Percentiles rank a stretch among this genome's conserved stretches.
Conservation (phyloP, 2,329 filamentous ascomycete genomes). For the Phialemoniopsis sp. region DNA sequence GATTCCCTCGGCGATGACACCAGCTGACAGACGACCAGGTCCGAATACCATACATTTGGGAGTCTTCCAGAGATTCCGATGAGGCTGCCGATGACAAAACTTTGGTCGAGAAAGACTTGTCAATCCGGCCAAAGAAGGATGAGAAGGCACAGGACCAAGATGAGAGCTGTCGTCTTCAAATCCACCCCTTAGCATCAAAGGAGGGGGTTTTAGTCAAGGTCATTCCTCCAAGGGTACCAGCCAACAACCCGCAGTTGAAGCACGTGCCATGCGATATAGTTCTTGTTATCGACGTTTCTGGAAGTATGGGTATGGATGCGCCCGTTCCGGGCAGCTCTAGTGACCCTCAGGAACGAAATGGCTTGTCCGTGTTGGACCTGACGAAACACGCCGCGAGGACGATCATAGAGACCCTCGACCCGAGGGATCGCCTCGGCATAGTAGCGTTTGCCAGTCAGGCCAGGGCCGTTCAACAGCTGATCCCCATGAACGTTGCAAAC, state of each 20-base stretch:
- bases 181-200: conserved; percentile 31
- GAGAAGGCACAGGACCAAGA: background rate
- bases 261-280: conserved; percentile 57
- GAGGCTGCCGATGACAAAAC: too few relatives aligned
- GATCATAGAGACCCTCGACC: conserved; percentile 48
- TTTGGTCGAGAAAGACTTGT: too few relatives aligned
- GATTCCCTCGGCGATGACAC: too few relatives aligned
- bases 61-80: too few relatives aligned
- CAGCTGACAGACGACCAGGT: too few relatives aligned
- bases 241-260: conserved; percentile 6
- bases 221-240: conserved; percentile 34
- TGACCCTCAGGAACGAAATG: conserved; percentile 37
- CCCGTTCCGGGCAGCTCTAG: conserved; percentile 35
- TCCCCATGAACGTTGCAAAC: conserved; percentile 38
- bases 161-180: conserved; percentile 5
- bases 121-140: background rate
- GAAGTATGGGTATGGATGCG: conserved; percentile 47
- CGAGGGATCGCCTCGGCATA: conserved; percentile 52
- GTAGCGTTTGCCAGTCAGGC: conserved; percentile 46
- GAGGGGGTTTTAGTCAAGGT: conserved; percentile 42
- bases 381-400: conserved; percentile 56
- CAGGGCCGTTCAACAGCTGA: conserved; percentile 33
- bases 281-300: conserved; percentile 57
- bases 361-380: conserved; percentile 53
- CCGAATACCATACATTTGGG: too few relatives aligned